Base-by-base conservation (phyloP, 2,329 filamentous ascomycete species). In the Cytospora paraplurivora region DNA sequence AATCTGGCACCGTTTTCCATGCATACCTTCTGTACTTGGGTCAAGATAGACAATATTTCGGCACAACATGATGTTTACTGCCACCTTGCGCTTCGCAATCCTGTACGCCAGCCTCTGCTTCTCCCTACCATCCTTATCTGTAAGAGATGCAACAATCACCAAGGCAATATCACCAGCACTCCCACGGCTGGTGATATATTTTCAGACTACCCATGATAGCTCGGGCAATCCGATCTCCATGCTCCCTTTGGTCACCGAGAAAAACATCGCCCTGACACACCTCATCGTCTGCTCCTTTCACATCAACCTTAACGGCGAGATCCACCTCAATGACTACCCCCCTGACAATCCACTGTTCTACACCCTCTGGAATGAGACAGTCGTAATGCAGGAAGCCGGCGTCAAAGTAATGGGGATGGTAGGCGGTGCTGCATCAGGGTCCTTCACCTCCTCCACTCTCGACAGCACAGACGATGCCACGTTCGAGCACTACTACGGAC, bases 221-320 rank as follows among this genome's bases (percentile, higher is more conserved):
- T 64, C 69, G 0, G 78, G 78, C 41, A 73, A 76, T 7, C 77
- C 79, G 65, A 80, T 86, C 67, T 85, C 83, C 4, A 76, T 85
- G 65, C 77, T 85, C 3, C 82, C 82, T 0, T 76, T 86, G 62
- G 72, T 86, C 68, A 78, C 74, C 17, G 75, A 80, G 54, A 71
- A 79, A 6, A 73, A 74, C 62, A 81, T 85, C 66, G 74, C 79
- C 44, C 73, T 84, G 33, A 96, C 93, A 0, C 93, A 97, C 76
- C 82, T 97, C 65, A 93, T 96, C 69, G 78, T 97, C 56, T 92
- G 91, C 7, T 93, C 93, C 13, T 86, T 97, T 65, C 93, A 97
- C 76, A 79, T 97, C 69, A 93, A 95, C 74, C 81, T 83, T 7
- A 76, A 78, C 21, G 86, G 90, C 1, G 81, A 86, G 64, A 83